A percentile compares a stretch with the other conserved stretches of the same genome.
These are phyloP conservation scores for Mortierella sp. DNA, from an alignment of 371 early-diverging fungal species.

Conservation along the genomic window DNA sequence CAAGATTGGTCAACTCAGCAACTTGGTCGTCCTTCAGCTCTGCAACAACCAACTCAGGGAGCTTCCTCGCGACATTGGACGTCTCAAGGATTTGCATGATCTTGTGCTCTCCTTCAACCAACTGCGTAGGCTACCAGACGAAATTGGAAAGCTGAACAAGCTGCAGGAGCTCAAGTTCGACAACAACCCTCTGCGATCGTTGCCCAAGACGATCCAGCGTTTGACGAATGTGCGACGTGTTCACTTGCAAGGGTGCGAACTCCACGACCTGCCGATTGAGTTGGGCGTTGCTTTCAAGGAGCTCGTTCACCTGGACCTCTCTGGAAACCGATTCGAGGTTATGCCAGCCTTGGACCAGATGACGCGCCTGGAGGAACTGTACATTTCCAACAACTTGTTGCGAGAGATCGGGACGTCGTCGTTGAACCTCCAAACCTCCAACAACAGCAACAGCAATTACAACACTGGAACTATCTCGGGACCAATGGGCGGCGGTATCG, in stretches of 20 bases:
- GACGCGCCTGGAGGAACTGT: slow-evolving; percentile 52
- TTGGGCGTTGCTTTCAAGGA: slow-evolving; percentile 58
- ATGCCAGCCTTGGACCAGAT: slow-evolving; percentile 57
- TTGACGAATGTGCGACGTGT: slow-evolving; percentile 46
- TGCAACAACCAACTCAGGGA: slow-evolving; percentile 70
- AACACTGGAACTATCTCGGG: slow-evolving; percentile 21
- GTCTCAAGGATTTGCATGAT: slow-evolving; percentile 67
- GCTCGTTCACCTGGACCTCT: slow-evolving; percentile 49
- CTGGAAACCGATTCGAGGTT: slow-evolving; percentile 58
- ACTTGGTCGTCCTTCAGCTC: slow-evolving; percentile 65
- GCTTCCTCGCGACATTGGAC: slow-evolving; percentile 77
- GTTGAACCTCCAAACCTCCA: slow-evolving; percentile 31
- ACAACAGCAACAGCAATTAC: slow-evolving; percentile 20
- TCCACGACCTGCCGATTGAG: slow-evolving; percentile 58
- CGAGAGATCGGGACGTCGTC: slow-evolving; percentile 56
- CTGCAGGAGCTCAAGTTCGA: slow-evolving; percentile 66
- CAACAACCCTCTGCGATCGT: slow-evolving; percentile 55
- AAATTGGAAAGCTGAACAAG: slow-evolving; percentile 71
- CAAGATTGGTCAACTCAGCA: slow-evolving; percentile 63
- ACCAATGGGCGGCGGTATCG: slow-evolving; percentile 13
- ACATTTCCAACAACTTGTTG: slow-evolving; percentile 57
- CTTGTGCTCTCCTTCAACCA: slow-evolving; percentile 72
- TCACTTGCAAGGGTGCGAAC: slow-evolving; percentile 58
- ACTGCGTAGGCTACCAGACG: slow-evolving; percentile 71
- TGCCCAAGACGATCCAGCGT: slow-evolving; percentile 53